Conservation (phyloP, 805 yeast species). For the Ogataea ganodermae region DNA sequence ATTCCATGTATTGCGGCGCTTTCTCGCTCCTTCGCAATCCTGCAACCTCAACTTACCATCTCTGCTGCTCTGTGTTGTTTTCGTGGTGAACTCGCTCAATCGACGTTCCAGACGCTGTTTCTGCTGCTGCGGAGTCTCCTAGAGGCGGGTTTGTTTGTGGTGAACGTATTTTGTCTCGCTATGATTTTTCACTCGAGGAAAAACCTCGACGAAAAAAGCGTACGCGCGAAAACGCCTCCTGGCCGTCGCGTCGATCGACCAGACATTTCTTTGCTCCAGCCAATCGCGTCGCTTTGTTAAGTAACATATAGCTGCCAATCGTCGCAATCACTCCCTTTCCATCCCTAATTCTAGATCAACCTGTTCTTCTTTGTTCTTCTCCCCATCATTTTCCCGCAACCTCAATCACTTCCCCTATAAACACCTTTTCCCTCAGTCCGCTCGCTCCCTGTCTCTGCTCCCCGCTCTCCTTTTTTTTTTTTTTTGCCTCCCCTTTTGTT, state of each 20-base stretch:
- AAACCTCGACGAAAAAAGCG: neutral
- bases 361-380: no score
- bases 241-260: neutral
- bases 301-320: neutral
- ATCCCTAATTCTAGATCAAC: no score
- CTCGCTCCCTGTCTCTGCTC: neutral
- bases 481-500: neutral
- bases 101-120: slow-evolving; percentile 5
- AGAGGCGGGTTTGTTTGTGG: neutral
- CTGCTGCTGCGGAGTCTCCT: neutral
- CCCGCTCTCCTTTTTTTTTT: neutral
- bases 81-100: neutral
- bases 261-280: neutral
- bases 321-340: no score
- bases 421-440: no score
- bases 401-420: no score
- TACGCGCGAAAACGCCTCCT: neutral
- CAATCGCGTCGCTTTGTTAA: slow-evolving; percentile 3
- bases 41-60: slow-evolving; percentile 8
- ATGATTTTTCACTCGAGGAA: neutral
- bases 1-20: no score
- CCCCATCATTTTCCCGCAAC: no score
- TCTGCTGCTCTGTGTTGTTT: neutral
- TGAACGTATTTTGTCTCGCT: slow-evolving; percentile 1
- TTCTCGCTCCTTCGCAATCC: no score